A percentile compares a stretch with the other conserved stretches of the same genome.
Conservation (phyloP, 2,329 filamentous ascomycete genomes). For the Xylariales sp. region DNA sequence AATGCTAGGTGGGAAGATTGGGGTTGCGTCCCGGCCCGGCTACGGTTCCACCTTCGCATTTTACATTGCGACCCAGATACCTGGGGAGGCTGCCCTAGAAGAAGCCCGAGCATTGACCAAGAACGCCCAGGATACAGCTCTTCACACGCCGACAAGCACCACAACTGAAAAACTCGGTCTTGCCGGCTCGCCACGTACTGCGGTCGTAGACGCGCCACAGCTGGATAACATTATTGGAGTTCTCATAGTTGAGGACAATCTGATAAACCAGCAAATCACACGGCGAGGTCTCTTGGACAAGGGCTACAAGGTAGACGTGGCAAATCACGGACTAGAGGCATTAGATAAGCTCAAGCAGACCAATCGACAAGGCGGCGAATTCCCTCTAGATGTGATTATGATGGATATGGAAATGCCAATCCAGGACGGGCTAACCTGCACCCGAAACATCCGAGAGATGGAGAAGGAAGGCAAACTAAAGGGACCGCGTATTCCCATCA, state of each 20-base stretch:
- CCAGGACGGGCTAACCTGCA: constrained; percentile 66
- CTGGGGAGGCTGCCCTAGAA: constrained; percentile 31
- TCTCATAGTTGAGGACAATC: constrained; percentile 62
- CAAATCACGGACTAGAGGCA: constrained; percentile 59
- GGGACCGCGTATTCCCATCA: constrained; percentile 54
- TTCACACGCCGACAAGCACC: constrained; percentile 14
- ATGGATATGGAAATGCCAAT: constrained; percentile 79
- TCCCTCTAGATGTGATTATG: constrained; percentile 56
- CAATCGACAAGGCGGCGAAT: constrained; percentile 13
- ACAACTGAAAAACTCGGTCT: constrained; percentile 5
- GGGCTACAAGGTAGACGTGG: constrained; percentile 54
- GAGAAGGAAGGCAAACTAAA: constrained; percentile 49
- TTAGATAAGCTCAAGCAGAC: constrained; percentile 34
- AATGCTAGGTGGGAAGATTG: constrained; percentile 71
- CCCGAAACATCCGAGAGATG: constrained; percentile 57
- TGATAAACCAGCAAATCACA: constrained; percentile 63
- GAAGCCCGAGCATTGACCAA: constrained; percentile 35
- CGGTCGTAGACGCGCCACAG: constrained; percentile 10
- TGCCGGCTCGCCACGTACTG: neutral
- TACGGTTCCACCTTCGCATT: constrained; percentile 71
- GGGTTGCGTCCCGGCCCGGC: constrained; percentile 60
- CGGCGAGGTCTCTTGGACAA: constrained; percentile 54
- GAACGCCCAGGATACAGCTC: constrained; percentile 24
- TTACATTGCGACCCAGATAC: constrained; percentile 54
- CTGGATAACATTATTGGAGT: constrained; percentile 41